A percentile compares a stretch with the other conserved stretches of the same genome.
These are phyloP conservation scores for Rhamnella rubrinervis DNA, from an alignment of 331 rosid genomes.

Conservation along the genomic window DNA sequence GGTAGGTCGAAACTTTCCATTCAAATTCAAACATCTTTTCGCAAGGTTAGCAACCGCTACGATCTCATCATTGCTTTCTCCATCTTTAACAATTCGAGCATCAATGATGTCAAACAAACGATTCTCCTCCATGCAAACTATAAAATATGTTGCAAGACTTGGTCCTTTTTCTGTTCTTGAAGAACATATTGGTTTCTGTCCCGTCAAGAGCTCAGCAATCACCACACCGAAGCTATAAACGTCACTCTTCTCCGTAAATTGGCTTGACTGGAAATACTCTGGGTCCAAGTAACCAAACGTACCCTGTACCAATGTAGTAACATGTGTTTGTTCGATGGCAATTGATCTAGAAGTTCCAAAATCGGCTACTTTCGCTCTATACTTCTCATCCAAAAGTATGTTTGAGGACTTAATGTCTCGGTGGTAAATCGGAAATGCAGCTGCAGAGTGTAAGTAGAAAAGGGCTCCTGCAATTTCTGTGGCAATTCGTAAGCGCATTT, in stretches of 20 bases:
- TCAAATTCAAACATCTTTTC: slow-evolving; percentile 24
- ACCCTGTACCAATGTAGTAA: no score
- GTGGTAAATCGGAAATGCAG: slow-evolving; percentile 11
- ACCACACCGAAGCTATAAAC: slow-evolving; percentile 19
- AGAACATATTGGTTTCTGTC: not conserved
- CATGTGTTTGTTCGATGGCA: slow-evolving; percentile 6
- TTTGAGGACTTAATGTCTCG: slow-evolving; percentile 12
- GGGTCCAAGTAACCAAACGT: slow-evolving; percentile 5
- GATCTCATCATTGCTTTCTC: slow-evolving; percentile 13
- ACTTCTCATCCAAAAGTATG: slow-evolving; percentile 15
- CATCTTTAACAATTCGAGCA: not conserved
- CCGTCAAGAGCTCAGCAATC: slow-evolving; percentile 12
- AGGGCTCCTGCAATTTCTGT: slow-evolving; percentile 16
- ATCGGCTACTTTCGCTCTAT: slow-evolving; percentile 14
- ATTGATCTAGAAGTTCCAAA: slow-evolving; percentile 16
- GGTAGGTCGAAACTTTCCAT: slow-evolving; percentile 34
- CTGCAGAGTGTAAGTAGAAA: slow-evolving; percentile 9
- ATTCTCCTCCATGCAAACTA: slow-evolving; percentile 5
- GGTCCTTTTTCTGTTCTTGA: not conserved
- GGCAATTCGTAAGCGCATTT: slow-evolving; percentile 1
- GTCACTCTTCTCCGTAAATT: slow-evolving; percentile 14
- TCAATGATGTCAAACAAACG: slow-evolving; percentile 10
- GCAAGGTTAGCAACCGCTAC: slow-evolving; percentile 10
- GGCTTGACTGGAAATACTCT: slow-evolving; percentile 2
- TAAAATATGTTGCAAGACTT: slow-evolving; percentile 4